Evolutionary conservation across 148 eudicot genomes (phyloP).

Genomic region (Rhododendron kiyosumense): DNA sequence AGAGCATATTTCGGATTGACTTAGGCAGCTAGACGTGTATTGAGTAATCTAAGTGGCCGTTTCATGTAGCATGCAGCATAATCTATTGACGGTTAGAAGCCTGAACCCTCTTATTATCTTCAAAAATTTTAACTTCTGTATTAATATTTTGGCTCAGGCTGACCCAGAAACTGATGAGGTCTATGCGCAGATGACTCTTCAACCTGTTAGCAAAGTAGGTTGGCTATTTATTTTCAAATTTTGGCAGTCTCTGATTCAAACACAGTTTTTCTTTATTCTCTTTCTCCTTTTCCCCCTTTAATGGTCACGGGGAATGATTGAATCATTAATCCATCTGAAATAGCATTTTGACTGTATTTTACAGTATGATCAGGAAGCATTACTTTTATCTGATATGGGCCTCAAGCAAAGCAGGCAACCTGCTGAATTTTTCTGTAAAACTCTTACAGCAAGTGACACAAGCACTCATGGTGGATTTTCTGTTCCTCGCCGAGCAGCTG

Average conservation of each 20-base stretch:
- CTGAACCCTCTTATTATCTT: not conserved
- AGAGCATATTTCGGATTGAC: constrained; percentile 1
- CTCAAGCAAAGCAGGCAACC: constrained; percentile 93
- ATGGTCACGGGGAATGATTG: not conserved
- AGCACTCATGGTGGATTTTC: constrained; percentile 99
- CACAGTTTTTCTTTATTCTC: not conserved
- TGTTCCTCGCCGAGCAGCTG: constrained; percentile 97
- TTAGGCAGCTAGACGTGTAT: not conserved
- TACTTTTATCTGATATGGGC: constrained; percentile 86
- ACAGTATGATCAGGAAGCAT: constrained; percentile 92
- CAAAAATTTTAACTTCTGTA: not conserved
- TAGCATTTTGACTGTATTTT: constrained; percentile 10
- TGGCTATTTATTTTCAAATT: not conserved
- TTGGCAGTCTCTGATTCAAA: not conserved
- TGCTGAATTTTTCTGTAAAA: constrained; percentile 93
- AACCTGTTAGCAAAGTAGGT: constrained; percentile 83
- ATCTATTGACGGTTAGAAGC: not conserved
- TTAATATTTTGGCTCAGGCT: constrained; percentile 47
- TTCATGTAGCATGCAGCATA: not conserved
- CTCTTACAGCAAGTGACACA: constrained; percentile 98
- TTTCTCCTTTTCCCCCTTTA: not conserved
- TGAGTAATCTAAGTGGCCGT: not conserved
- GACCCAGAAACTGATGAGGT: constrained; percentile 97
- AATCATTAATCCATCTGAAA: constrained; percentile 7
- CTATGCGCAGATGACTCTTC: constrained; percentile 99